Base-by-base conservation (phyloP, 164 flowering plant genomes). In the Paratinospora sagittata region DNA sequence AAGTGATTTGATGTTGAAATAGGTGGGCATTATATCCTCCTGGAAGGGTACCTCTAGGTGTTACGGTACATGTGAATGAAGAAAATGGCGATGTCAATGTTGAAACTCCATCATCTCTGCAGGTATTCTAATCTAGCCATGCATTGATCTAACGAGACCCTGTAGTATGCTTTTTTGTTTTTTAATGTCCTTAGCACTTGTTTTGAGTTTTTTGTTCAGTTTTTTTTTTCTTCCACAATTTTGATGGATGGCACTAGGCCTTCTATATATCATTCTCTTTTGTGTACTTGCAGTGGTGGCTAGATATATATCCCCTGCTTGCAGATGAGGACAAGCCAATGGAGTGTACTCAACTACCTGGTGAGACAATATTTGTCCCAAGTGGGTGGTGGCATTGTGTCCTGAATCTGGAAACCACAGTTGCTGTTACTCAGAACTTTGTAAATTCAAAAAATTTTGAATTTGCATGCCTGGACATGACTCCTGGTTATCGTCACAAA, bases 331-430 rank as follows among this genome's bases (percentile, higher is more conserved):
- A 95, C 79, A 95, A 88, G 82, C 98, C 98, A 52, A 86, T 95
- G 41, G 98, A 92, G 79, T 86, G 88, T 72, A 95, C 97, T 12
- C 98, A 92, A 73, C 79, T 89, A 64, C 98, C 98, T 49, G 98
- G 98, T 8, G 98, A 95, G 82, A 95, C 98, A 37, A 95, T 95
- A 77, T 90, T 76, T 84, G 97, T 95, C 72, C 98, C 98, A 26
- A 95, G 92, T 79, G 98, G 98, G 19, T 95, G 98, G 98, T 95
- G 98, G 98, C 98, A 95, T 72, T 95, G 98, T 80, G 90, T 95
- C 68, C 85, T 95, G 45, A 95, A 95, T 81, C 78, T 95, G 81
- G 98, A 95, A 74, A 82, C 92, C 41, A 89, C 94, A 57, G 78
- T 90, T 69, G 98, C 98, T 76, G 97, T 95, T 45, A 95, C 98